Evolutionary conservation across 768 basidiomycete species (phyloP).

Genomic region (Goffeauzyma gilvescens): DNA sequence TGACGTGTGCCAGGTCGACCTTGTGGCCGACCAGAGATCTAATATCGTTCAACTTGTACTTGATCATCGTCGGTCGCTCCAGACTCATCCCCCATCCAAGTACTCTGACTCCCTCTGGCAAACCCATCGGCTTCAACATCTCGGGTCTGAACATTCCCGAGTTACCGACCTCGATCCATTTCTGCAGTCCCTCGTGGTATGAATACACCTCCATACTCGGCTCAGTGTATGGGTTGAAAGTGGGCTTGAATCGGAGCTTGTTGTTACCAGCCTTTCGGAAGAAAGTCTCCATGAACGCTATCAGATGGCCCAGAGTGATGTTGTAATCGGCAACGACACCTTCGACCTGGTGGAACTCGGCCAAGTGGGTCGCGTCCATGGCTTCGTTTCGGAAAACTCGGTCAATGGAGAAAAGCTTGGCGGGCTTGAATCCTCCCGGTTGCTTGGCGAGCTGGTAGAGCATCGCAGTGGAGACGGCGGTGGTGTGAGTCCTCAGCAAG

Average conservation of each 20-base stretch:
- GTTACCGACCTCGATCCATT: slow-evolving; percentile 97
- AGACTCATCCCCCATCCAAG: slow-evolving; percentile 91
- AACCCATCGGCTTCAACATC: slow-evolving; percentile 97
- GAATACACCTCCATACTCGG: slow-evolving; percentile 77
- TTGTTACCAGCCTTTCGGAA: slow-evolving; percentile 95
- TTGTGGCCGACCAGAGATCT: slow-evolving; percentile 93
- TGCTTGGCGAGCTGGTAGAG: slow-evolving; percentile 78
- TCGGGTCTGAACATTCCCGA: slow-evolving; percentile 96
- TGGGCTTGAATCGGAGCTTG: slow-evolving; percentile 89
- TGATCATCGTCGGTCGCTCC: slow-evolving; percentile 96
- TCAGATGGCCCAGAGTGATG: slow-evolving; percentile 81
- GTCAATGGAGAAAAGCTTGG: slow-evolving; percentile 92
- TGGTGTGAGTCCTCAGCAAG: slow-evolving; percentile 88
- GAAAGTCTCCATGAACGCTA: slow-evolving; percentile 99
- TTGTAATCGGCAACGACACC: slow-evolving; percentile 91
- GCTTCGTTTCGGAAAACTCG: slow-evolving; percentile 97
- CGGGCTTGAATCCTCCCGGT: slow-evolving; percentile 61
- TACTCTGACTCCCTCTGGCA: slow-evolving; percentile 87
- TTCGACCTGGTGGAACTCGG: slow-evolving; percentile 99
- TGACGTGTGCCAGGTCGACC: slow-evolving; percentile 71
- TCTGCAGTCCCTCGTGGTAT: slow-evolving; percentile 79
- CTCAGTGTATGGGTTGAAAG: slow-evolving; percentile 95
- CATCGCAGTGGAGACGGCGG: slow-evolving; percentile 82
- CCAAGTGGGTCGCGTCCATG: slow-evolving; percentile 92
- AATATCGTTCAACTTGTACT: slow-evolving; percentile 97